Evolutionary conservation across 164 flowering plant genomes (phyloP).

Genomic region (Hamamelis virginiana): DNA sequence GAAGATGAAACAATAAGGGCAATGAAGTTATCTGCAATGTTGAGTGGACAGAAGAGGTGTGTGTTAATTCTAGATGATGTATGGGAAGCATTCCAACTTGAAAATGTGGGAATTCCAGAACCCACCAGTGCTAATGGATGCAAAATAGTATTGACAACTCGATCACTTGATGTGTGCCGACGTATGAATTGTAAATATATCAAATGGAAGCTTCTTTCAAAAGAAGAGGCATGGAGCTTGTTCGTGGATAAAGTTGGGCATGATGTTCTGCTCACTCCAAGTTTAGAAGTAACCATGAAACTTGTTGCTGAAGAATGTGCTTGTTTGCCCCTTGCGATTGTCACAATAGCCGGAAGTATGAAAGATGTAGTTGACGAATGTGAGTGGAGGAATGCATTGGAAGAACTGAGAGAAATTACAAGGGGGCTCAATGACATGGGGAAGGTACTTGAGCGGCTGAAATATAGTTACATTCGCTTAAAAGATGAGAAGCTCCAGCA

Average conservation of each 20-base stretch:
- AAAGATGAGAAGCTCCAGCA: neutral
- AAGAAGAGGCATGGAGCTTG: too few species aligned
- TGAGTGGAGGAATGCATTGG: neutral
- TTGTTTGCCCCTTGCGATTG: neutral
- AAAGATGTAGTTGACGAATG: too few species aligned
- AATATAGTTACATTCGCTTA: too few species aligned
- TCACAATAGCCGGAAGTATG: too few species aligned
- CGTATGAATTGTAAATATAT: neutral
- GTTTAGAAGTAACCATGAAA: neutral
- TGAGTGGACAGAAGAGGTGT: neutral
- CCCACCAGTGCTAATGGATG: neutral
- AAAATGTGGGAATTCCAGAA: neutral
- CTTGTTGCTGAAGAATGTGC: constrained; percentile 1
- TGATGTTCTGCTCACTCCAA: neutral
- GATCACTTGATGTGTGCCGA: neutral
- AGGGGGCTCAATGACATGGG: too few species aligned
- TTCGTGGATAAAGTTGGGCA: too few species aligned
- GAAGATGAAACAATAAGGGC: neutral
- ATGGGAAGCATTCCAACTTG: neutral
- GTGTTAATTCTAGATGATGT: neutral
- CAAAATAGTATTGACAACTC: neutral
- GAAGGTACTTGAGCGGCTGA: too few species aligned
- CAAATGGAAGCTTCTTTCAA: neutral
- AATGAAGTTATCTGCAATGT: neutral
- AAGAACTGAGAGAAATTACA: neutral